These are phyloP conservation scores for Colletotrichum theobromicola DNA, from an alignment of 2,329 filamentous ascomycete genomes.

Conservation along the genomic window DNA sequence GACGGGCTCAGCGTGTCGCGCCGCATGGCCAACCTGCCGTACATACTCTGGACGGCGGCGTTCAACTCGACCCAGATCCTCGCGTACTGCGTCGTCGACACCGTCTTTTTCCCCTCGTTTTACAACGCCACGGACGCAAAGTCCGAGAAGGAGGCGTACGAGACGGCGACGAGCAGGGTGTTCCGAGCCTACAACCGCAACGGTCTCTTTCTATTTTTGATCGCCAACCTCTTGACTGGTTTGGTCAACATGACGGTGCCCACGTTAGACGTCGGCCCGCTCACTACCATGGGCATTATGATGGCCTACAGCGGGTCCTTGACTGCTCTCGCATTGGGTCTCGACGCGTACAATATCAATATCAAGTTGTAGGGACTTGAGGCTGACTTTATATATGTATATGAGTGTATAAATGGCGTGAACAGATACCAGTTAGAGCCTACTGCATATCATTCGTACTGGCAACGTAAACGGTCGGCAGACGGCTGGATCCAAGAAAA, in stretches of 20 bases:
- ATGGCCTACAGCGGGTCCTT: slow-evolving; percentile 73
- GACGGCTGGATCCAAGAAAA: neutral
- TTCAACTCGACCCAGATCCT: slow-evolving; percentile 88
- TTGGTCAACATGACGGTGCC: slow-evolving; percentile 85
- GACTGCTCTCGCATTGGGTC: slow-evolving; percentile 68
- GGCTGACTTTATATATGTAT: neutral
- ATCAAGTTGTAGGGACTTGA: slow-evolving; percentile 67
- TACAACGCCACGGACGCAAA: slow-evolving; percentile 61
- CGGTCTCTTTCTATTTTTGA: slow-evolving; percentile 81
- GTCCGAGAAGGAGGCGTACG: slow-evolving; percentile 68
- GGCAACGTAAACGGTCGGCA: neutral
- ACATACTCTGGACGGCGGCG: slow-evolving; percentile 89
- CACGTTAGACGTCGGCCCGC: slow-evolving; percentile 74
- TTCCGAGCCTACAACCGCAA: slow-evolving; percentile 87
- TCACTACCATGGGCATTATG: slow-evolving; percentile 75
- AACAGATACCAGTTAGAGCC: neutral
- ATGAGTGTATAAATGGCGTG: neutral
- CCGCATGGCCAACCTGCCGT: slow-evolving; percentile 89
- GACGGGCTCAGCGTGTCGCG: slow-evolving; percentile 81
- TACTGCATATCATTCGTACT: neutral
- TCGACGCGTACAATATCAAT: slow-evolving; percentile 71
- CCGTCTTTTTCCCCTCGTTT: slow-evolving; percentile 75
- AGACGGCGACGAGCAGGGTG: slow-evolving; percentile 79
- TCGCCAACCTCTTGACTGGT: slow-evolving; percentile 90
- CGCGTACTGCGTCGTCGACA: slow-evolving; percentile 80